These are phyloP conservation scores for Chiua virens DNA, from an alignment of 768 basidiomycete genomes.

Conservation along the genomic window DNA sequence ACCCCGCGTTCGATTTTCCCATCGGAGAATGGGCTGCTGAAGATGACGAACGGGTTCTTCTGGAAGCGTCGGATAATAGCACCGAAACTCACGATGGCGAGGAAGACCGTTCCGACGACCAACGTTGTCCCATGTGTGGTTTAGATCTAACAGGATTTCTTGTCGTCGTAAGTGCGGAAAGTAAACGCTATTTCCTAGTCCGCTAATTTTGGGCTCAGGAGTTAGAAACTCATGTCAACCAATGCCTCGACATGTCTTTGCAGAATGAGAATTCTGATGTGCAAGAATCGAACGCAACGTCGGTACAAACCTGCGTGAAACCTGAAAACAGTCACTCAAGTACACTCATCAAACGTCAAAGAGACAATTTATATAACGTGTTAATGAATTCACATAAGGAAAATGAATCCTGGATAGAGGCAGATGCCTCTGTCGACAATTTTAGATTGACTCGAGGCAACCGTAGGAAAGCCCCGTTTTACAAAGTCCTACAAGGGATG, in stretches of 20 bases:
- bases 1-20: slow-evolving; percentile 13
- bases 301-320: neutral
- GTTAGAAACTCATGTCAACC: slow-evolving; percentile 54
- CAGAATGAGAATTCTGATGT: neutral
- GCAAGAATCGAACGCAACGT: neutral
- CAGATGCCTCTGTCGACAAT: slow-evolving; percentile 50
- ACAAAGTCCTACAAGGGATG: slow-evolving; percentile 95
- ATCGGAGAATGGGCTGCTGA: slow-evolving; percentile 67
- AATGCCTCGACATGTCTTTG: slow-evolving; percentile 47
- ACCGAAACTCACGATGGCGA: slow-evolving; percentile 27
- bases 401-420: slow-evolving; percentile 84
- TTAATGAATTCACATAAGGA: slow-evolving; percentile 89
- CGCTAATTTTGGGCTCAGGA: slow-evolving; percentile 37
- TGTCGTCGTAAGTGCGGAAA: slow-evolving; percentile 23
- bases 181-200: slow-evolving; percentile 14
- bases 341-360: neutral
- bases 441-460: slow-evolving; percentile 48
- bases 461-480: slow-evolving; percentile 86
- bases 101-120: slow-evolving; percentile 3
- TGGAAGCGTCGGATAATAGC: slow-evolving; percentile 28
- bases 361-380: slow-evolving; percentile 62
- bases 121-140: slow-evolving; percentile 28
- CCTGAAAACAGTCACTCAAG: neutral
- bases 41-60: slow-evolving; percentile 61
- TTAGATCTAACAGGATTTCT: slow-evolving; percentile 7